Evolutionary conservation across 2,329 filamentous ascomycete species (phyloP).

Genomic region (Microcyclospora pomicola): DNA sequence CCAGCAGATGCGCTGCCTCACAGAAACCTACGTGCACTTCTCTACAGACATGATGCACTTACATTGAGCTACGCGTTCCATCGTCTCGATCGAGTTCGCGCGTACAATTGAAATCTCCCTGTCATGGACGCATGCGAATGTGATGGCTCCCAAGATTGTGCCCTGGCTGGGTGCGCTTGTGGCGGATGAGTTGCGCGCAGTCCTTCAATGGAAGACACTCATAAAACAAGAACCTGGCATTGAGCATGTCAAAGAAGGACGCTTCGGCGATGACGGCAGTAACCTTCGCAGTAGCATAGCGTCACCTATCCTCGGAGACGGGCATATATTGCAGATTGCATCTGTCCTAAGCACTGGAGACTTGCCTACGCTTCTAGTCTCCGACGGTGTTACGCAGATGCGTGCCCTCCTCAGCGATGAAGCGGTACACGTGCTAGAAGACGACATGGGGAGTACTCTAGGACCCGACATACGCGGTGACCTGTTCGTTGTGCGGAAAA

Average conservation of each 20-base stretch:
- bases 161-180: slow-evolving; percentile 19
- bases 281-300: slow-evolving; percentile 15
- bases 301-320: slow-evolving; percentile 1
- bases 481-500: slow-evolving; percentile 10
- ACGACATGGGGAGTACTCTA: slow-evolving; percentile 11
- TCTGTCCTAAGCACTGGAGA: slow-evolving; percentile 8
- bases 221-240: slow-evolving; percentile 4
- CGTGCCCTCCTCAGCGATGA: slow-evolving; percentile 13
- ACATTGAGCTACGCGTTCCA: too few species aligned
- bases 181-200: slow-evolving; percentile 12
- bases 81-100: too few species aligned
- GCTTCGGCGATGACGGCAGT: slow-evolving; percentile 19
- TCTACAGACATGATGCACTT: too few species aligned
- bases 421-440: slow-evolving; percentile 11
- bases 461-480: slow-evolving; percentile 13
- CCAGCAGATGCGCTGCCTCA: too few species aligned
- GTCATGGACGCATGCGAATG: neutral
- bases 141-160: slow-evolving; percentile 2
- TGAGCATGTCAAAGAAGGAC: slow-evolving; percentile 13
- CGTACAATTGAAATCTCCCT: too few species aligned
- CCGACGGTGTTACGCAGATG: slow-evolving; percentile 15
- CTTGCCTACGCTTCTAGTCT: slow-evolving; percentile 8
- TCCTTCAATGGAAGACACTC: slow-evolving; percentile 15
- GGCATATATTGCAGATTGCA: slow-evolving; percentile 6
- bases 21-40: too few species aligned